Evolutionary conservation across 257 asterid species (phyloP), one percentile per base, ranked within the genome.

Genomic region (Striga asiatica): DNA sequence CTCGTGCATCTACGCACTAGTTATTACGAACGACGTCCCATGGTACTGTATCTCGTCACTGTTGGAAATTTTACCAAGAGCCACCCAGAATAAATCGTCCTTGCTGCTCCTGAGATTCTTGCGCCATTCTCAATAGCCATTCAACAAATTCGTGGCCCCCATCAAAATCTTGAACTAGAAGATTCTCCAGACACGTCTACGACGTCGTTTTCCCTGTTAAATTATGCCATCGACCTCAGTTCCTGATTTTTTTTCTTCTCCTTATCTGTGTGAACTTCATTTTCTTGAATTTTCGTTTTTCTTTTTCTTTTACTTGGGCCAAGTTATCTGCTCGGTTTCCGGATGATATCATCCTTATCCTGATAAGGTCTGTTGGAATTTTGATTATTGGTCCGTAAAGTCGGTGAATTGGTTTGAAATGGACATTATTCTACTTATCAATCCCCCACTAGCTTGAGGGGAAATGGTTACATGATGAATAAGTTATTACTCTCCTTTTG

Each of bases 111-210:
- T 24, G 70, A 38, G 63, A 49, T 74, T 60, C 23, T 31, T 54
- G 62, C 51, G 60, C 61, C 59, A 31, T 64, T 56, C 61, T 39
- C 62, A 41, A 60, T 49, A 73, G 50, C 82, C 84, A 78, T 75
- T 82, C 81, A 56, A 71, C 52, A 28, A 72, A 74, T 71, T 71
- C 69, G 80, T 79, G 83, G 84, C 62, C 72, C 72, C 80, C 76
- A 35, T 60, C 34, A 14, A 66, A 60, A 56, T 50, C 68, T 54
- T 27, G 4, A n/a, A n/a, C n/a, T n/a, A 19, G 49, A 14, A 46
- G 76, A 78, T 75, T 78, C 74, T 58, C 56, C 68, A 28, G 17
- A 35, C 29, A 63, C 47, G 53, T 66, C 77, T 58, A 17, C 32
- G 38, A 49, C 31, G 25, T 49, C 47, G 43, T 27, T 8, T 54